Evolutionary conservation across 2,329 filamentous ascomycete species (phyloP).

Genomic region (Beauveria varroae): DNA sequence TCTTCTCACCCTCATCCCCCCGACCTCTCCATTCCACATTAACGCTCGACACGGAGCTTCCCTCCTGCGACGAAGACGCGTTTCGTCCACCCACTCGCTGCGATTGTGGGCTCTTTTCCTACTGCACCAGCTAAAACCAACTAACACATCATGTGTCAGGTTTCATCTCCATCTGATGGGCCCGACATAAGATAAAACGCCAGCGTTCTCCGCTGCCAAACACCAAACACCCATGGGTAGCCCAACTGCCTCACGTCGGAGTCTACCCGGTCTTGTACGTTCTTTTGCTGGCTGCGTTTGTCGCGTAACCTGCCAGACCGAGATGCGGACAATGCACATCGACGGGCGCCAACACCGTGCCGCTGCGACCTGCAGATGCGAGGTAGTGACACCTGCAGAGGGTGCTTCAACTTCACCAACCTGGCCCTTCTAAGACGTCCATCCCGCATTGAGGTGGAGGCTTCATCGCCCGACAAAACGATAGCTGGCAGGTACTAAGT

Average conservation of each 20-base stretch:
- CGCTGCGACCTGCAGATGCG: not conserved
- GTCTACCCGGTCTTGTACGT: not conserved
- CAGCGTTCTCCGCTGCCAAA: not conserved
- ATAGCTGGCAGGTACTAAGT: not conserved
- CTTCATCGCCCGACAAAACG: not conserved
- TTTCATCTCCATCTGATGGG: slow-evolving; percentile 5
- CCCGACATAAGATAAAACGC: not conserved
- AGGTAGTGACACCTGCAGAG: not conserved
- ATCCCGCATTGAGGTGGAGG: not conserved
- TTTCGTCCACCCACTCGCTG: slow-evolving; percentile 1
- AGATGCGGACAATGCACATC: not conserved
- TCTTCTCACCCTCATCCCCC: not conserved
- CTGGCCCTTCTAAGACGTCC: not conserved
- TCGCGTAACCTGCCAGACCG: not conserved
- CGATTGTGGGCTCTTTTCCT: not conserved
- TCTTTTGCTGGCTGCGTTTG: not conserved
- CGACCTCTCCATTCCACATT: not conserved
- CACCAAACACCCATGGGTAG: not conserved
- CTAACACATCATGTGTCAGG: not conserved
- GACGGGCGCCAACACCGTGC: not conserved
- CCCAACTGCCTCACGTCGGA: not conserved
- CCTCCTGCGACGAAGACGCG: slow-evolving; percentile 7
- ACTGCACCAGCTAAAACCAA: not conserved
- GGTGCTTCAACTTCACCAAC: not conserved
- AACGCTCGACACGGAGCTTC: not conserved